phyloP scores from a whole-genome alignment of 2,329 filamentous ascomycete species.

The Aureobasidium sp. region DNA sequence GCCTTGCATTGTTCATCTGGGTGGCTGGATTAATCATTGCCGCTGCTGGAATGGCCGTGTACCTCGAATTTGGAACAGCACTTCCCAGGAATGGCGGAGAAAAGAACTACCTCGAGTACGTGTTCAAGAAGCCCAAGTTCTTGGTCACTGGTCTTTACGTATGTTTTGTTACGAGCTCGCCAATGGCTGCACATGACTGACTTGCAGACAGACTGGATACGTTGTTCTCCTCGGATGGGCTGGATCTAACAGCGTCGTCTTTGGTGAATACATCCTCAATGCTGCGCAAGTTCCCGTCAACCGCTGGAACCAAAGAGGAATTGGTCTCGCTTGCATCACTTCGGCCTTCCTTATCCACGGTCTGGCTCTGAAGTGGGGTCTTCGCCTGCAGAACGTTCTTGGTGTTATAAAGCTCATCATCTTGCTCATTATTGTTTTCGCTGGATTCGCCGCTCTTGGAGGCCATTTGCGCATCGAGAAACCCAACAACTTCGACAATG shows the following conservation, averaged over 20 bases:
- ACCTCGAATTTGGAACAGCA: conserved; percentile 58
- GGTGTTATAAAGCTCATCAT: conserved; percentile 59
- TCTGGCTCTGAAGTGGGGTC: conserved; percentile 54
- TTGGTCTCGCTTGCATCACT: conserved; percentile 60
- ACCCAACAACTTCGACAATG: conserved; percentile 54
- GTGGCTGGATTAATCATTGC: conserved; percentile 54
- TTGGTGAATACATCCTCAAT: conserved; percentile 62
- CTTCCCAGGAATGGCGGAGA: conserved; percentile 58
- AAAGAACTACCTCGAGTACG: conserved; percentile 60
- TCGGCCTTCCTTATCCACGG: conserved; percentile 58
- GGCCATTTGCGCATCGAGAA: conserved; percentile 51
- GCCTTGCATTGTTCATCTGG: conserved; percentile 56
- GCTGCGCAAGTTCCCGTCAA: conserved; percentile 54
- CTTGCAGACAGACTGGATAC: conserved; percentile 35
- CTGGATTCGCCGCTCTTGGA: conserved; percentile 45
- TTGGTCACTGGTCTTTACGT: conserved; percentile 52
- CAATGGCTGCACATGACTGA: not conserved
- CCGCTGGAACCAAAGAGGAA: conserved; percentile 58
- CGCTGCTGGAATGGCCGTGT: conserved; percentile 53
- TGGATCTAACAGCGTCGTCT: conserved; percentile 59
- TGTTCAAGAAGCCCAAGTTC: conserved; percentile 53
- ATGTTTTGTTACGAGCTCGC: not conserved
- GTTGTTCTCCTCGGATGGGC: conserved; percentile 57
- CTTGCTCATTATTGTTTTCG: conserved; percentile 56
- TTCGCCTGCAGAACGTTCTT: conserved; percentile 58